These are phyloP conservation scores for Xylaria sp. DNA, from an alignment of 2,329 filamentous ascomycete genomes.

Conservation along the genomic window DNA sequence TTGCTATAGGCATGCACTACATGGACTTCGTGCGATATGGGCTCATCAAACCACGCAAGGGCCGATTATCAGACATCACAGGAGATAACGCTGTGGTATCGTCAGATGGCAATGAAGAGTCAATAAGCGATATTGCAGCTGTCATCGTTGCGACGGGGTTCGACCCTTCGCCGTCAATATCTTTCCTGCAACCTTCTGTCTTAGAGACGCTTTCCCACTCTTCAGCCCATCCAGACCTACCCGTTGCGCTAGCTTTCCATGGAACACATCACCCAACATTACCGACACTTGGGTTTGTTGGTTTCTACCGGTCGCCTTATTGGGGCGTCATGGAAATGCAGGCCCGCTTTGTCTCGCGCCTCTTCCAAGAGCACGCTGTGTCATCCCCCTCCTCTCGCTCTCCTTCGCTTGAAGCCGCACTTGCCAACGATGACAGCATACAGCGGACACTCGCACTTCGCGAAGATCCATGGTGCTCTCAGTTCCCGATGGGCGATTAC, in stretches of 20 bases:
- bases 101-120: constrained; percentile 30
- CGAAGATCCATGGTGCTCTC: constrained; percentile 57
- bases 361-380: constrained; percentile 22
- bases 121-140: constrained; percentile 64
- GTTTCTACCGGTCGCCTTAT: constrained; percentile 83
- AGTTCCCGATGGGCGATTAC: constrained; percentile 87
- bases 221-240: constrained; percentile 58
- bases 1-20: constrained; percentile 76
- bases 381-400: constrained; percentile 27
- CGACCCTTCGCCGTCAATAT: constrained; percentile 65
- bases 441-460: constrained; percentile 58
- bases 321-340: constrained; percentile 92
- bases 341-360: constrained; percentile 66
- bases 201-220: constrained; percentile 64
- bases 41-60: constrained; percentile 57
- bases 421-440: constrained; percentile 52
- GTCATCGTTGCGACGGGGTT: constrained; percentile 81
- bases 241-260: constrained; percentile 71
- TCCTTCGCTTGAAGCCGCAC: constrained; percentile 45
- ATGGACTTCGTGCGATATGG: constrained; percentile 74
- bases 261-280: constrained; percentile 66
- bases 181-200: constrained; percentile 65
- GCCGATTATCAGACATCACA: constrained; percentile 50
- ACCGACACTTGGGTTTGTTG: constrained; percentile 75
- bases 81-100: constrained; percentile 46